Evolutionary conservation across 2,329 filamentous ascomycete genomes (phyloP).

Genomic region (Diaporthe helianthi): DNA sequence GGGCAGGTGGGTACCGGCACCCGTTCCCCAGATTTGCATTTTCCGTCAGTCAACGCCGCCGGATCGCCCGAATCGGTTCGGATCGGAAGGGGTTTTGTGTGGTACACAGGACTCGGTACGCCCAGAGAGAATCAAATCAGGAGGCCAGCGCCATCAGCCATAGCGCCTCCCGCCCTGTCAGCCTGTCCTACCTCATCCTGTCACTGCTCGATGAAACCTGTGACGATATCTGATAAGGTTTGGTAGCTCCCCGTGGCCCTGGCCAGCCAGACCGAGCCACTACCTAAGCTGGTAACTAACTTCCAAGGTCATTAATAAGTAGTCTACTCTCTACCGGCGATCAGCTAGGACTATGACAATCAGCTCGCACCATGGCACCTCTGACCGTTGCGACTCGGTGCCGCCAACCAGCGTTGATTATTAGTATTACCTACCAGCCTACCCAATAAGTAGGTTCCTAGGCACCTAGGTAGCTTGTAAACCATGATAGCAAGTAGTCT

Average conservation of each 20-base stretch:
- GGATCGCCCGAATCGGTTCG: conserved; percentile 40
- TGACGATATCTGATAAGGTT: conserved; percentile 5
- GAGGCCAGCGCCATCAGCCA: conserved; percentile 15
- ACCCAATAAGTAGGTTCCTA: no score
- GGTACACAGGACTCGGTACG: no score
- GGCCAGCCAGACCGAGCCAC: neutral
- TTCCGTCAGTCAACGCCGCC: conserved; percentile 36
- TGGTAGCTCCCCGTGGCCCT: neutral
- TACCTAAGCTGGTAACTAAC: no score
- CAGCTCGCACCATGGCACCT: neutral
- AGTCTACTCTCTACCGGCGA: no score
- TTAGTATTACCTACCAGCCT: no score
- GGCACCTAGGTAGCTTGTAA: no score
- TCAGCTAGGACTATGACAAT: conserved; percentile 17
- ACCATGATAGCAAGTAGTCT: no score
- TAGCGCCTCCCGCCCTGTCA: conserved; percentile 16
- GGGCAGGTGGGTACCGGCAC: conserved; percentile 29
- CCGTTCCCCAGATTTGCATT: conserved; percentile 33
- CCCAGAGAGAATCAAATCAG: neutral
- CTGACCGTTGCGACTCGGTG: conserved; percentile 9
- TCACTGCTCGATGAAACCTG: conserved; percentile 23
- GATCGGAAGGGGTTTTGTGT: neutral
- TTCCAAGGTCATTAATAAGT: no score
- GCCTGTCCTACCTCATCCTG: conserved; percentile 10
- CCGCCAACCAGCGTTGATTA: no score